Evolutionary conservation across 495 filamentous ascomycete genomes (phyloP).

Genomic region (Amorphotheca resinae): DNA sequence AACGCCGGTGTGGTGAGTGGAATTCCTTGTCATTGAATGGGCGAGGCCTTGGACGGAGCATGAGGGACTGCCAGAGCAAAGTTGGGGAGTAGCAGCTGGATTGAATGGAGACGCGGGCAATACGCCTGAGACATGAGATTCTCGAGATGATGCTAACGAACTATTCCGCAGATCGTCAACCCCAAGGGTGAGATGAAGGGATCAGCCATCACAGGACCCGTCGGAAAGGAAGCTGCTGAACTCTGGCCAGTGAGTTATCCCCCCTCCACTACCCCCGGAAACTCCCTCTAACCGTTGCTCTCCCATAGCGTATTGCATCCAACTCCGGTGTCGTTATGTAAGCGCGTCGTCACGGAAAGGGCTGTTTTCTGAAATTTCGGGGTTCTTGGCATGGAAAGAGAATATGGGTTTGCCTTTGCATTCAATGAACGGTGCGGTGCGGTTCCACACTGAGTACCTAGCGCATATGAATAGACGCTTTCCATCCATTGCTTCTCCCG

Average conservation of each 20-base stretch:
- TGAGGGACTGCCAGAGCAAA: too few species aligned
- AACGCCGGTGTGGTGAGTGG: conserved; percentile 91
- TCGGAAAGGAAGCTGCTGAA: conserved; percentile 99
- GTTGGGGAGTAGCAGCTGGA: too few species aligned
- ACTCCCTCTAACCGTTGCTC: background rate
- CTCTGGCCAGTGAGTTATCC: conserved; percentile 79
- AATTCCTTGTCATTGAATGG: background rate
- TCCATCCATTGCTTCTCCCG: background rate
- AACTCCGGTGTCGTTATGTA: conserved; percentile 99
- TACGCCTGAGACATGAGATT: background rate
- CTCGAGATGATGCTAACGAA: background rate
- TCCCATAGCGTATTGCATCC: conserved; percentile 82
- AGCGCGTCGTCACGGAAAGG: conserved; percentile 29
- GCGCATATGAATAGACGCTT: background rate
- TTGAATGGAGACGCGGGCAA: background rate
- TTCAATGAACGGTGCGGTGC: conserved; percentile 1
- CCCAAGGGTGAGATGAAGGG: conserved; percentile 99
- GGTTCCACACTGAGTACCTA: conserved; percentile 1
- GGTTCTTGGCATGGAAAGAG: background rate
- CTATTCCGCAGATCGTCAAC: conserved; percentile 76
- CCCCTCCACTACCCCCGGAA: background rate
- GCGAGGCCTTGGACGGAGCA: background rate
- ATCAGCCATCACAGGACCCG: conserved; percentile 95
- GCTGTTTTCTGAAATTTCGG: background rate
- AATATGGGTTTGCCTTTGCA: conserved; percentile 1